Evolutionary conservation across 75 land plant species (phyloP), one percentile per base, ranked within the genome.

Genomic region (Selaginella tamariscina): DNA sequence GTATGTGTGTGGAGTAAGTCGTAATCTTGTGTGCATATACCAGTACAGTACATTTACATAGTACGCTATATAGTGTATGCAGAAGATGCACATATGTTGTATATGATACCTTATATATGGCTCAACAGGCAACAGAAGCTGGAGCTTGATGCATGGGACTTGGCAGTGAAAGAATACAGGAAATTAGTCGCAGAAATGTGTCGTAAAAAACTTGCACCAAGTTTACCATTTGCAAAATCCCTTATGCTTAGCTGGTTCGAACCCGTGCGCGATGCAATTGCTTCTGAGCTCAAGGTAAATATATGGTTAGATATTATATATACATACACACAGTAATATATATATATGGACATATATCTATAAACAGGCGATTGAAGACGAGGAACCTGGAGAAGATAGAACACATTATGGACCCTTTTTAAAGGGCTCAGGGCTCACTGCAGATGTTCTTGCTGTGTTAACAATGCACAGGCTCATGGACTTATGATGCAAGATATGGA

Each of bases 381-480:
- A 74, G 29, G 73, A 73, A 15, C 69, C 32, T 32, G 73, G 29
- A 31, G 72, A 67, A 30, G 28, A 67, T 21, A 66, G 71, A 20
- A 23, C 71, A 0, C 1, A 64, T 30, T 68, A 81, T 77, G 86
- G 81, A 1, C 80, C 75, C 0, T 70, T 77, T 63, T 77, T 86
- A 54, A 56, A 68, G 54, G 73, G 65, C 18, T 2, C 62, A 8
- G 62, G 62, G 18, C 73, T 93, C 54, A 82, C 88, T 18, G 81
- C 98, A 0, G 98, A 89, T 56, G 88, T 81, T 87, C 80, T 89
- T 78, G 84, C 98, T 1, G 96, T 93, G 18, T 84, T 93, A 28
- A 89, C 96, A 2, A 89, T 93, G 98, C 98, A 93, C 68, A 82
- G 83, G 65, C 31, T 91, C 70, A 79, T 84, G 84, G 87, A 33